Percentiles rank a stretch among this genome's conserved stretches.
Evolutionary conservation across 2,329 filamentous ascomycete genomes (phyloP).

Genomic region (Drechslerella stenobrocha): DNA sequence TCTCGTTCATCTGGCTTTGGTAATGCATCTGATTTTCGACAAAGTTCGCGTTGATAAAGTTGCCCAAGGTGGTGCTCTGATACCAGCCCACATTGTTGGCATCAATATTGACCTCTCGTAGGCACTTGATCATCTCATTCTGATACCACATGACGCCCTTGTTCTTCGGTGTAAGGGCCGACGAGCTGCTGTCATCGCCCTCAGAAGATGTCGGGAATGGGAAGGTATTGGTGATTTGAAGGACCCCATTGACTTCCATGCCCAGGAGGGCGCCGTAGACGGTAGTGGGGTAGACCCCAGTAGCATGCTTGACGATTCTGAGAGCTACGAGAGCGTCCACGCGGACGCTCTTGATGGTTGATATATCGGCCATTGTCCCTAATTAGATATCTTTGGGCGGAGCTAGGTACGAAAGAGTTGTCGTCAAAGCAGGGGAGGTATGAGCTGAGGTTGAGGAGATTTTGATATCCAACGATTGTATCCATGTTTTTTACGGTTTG

Average conservation of each 20-base stretch:
- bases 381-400: slow-evolving; percentile 15
- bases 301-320: slow-evolving; percentile 97
- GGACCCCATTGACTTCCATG: slow-evolving; percentile 78
- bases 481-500: background rate
- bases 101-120: slow-evolving; percentile 97
- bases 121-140: slow-evolving; percentile 93
- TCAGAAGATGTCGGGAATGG: slow-evolving; percentile 70
- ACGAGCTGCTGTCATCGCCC: slow-evolving; percentile 57
- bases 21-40: slow-evolving; percentile 98
- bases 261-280: slow-evolving; percentile 90
- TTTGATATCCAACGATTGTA: background rate
- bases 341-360: slow-evolving; percentile 74
- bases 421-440: slow-evolving; percentile 1
- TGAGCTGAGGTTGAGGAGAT: slow-evolving; percentile 32
- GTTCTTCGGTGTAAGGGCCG: slow-evolving; percentile 84
- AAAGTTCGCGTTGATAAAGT: slow-evolving; percentile 91
- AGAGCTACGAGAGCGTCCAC: slow-evolving; percentile 95
- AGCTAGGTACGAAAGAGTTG: slow-evolving; percentile 7
- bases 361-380: slow-evolving; percentile 35
- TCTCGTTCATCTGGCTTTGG: slow-evolving; percentile 87
- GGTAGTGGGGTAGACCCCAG: slow-evolving; percentile 80
- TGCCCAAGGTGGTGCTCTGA: slow-evolving; percentile 97
- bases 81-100: slow-evolving; percentile 99
- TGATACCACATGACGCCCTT: slow-evolving; percentile 89
- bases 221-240: slow-evolving; percentile 94